Evolutionary conservation across 805 yeast genomes (phyloP).

Genomic region (Yamadazyma takamatsuzukensis): DNA sequence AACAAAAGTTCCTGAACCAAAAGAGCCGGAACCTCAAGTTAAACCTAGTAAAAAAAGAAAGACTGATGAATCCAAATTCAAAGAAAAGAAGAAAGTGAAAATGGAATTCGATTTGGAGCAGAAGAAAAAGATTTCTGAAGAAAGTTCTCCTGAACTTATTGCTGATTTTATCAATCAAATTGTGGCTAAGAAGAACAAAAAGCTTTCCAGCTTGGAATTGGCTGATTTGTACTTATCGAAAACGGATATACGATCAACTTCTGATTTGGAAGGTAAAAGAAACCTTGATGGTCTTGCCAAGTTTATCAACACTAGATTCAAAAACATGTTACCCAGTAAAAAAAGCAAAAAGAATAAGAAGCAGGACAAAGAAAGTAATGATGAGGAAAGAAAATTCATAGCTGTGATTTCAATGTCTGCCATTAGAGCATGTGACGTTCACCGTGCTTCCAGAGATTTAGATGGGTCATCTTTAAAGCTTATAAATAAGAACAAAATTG

Average conservation of each 20-base stretch:
- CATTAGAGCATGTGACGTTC: slow-evolving; percentile 81
- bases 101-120: slow-evolving; percentile 60
- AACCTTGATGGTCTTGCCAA: slow-evolving; percentile 50
- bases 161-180: slow-evolving; percentile 64
- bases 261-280: slow-evolving; percentile 51
- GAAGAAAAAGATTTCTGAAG: slow-evolving; percentile 52
- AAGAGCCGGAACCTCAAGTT: not conserved
- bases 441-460: slow-evolving; percentile 52
- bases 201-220: slow-evolving; percentile 72
- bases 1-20: too few relatives aligned
- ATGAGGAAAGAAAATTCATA: slow-evolving; percentile 40
- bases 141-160: slow-evolving; percentile 52
- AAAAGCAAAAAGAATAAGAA: slow-evolving; percentile 16
- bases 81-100: slow-evolving; percentile 61
- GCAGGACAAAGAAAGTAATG: slow-evolving; percentile 22
- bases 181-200: slow-evolving; percentile 57
- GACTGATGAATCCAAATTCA: slow-evolving; percentile 40
- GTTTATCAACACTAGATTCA: slow-evolving; percentile 52
- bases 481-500: slow-evolving; percentile 69
- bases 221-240: slow-evolving; percentile 60
- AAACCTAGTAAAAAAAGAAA: slow-evolving; percentile 15
- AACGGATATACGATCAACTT: slow-evolving; percentile 57
- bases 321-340: slow-evolving; percentile 40
- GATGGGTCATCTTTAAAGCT: slow-evolving; percentile 60
- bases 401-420: slow-evolving; percentile 71